Evolutionary conservation across 2,329 filamentous ascomycete species (phyloP), one percentile per base, ranked within the genome.

Genomic region (Aspergillus aculeatinus): DNA sequence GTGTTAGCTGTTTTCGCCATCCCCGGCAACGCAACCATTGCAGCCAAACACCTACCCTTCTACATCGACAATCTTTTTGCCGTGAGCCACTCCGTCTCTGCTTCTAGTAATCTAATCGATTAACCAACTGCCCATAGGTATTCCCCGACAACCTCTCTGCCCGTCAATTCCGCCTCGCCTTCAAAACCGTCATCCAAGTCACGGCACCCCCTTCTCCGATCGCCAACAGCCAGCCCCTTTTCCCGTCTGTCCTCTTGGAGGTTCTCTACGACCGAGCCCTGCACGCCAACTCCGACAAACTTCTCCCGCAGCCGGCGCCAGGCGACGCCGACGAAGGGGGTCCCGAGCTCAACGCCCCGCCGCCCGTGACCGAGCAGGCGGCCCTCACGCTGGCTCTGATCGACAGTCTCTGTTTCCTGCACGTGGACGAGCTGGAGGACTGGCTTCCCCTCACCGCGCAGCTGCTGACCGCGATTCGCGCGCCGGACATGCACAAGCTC

Each of bases 101-200:
- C 9, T 29, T 2, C 27, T 6, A 3, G 27, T 29, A 29, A 7
- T 2, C 9, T 10, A 29, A 10, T 29, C 7, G 2, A 33, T 49
- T 61, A 48, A 62, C 44, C 3, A 0, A 44, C n/a, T 33, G 3
- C 54, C 19, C 50, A 44, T 44, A 81, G 70, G 88, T 91, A 0
- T 96, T 96, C 74, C 92, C 93, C 0, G 73, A 81, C 1, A 89
- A 89, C 60, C 86, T 96, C 21, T 93, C 91, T 0, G 83, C 90
- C 0, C 87, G 92, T 16, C 93, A 97, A 73, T 96, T 97, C 79
- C 86, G 92, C 31, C 82, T 96, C 10, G 93, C 92, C 11, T 93
- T 96, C 80, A 91, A 89, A 72, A 94, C 91, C 1, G 81, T 96
- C 50, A 86, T 96, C 74, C 89, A 89, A 68, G 88, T 96, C 60